Evolutionary conservation across 164 flowering plant genomes (phyloP).

Genomic region (Euptelea pleiosperma): DNA sequence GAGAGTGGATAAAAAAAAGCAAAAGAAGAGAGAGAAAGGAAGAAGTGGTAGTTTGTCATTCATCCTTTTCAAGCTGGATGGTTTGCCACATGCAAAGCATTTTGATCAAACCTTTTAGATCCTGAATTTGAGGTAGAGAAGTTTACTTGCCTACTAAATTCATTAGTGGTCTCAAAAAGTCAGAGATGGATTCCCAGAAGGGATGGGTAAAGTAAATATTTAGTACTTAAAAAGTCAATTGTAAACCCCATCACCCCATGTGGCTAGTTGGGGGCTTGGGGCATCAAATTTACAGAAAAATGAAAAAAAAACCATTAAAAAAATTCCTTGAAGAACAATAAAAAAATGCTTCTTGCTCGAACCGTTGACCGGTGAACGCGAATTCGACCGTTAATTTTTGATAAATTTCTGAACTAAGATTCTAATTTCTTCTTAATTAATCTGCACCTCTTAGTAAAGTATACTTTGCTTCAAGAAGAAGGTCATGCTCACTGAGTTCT

Average conservation of each 20-base stretch:
- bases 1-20: background rate
- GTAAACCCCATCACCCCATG: conserved; percentile 23
- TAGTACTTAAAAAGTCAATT: conserved; percentile 8
- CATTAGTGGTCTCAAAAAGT: conserved; percentile 18
- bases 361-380: background rate
- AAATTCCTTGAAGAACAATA: background rate
- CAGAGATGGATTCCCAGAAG: conserved; percentile 18
- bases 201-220: conserved; percentile 12
- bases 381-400: background rate
- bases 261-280: conserved; percentile 22
- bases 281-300: conserved; percentile 7
- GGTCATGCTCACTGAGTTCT: background rate
- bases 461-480: conserved; percentile 7
- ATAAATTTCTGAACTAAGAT: background rate
- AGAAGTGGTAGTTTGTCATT: too few relatives aligned
- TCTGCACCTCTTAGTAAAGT: too few relatives aligned
- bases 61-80: conserved; percentile 13
- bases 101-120: background rate
- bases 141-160: background rate
- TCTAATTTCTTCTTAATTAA: too few relatives aligned
- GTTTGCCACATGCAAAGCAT: conserved; percentile 24
- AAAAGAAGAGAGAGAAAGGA: background rate
- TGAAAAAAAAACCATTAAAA: background rate
- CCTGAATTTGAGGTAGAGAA: background rate
- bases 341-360: background rate